Evolutionary conservation across 1,284 basidiomycete species (phyloP).

Genomic region (Leccinum fallax): DNA sequence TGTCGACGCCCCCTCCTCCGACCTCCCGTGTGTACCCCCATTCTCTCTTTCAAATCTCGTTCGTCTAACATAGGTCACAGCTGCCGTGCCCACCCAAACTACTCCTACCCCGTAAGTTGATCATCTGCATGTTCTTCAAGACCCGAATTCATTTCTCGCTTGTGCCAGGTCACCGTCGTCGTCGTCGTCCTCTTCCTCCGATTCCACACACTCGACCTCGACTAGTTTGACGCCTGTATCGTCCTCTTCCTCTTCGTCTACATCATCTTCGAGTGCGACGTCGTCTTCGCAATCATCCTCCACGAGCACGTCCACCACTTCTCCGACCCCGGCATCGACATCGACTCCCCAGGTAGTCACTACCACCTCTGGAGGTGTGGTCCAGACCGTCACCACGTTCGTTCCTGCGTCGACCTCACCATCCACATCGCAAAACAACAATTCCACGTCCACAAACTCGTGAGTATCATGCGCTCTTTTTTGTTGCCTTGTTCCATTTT

Average conservation of each 20-base stretch:
- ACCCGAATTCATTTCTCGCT: background rate
- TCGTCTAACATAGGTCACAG: conserved; percentile 1
- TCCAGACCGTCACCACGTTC: conserved; percentile 13
- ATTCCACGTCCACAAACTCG: conserved; percentile 22
- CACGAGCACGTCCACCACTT: conserved; percentile 7
- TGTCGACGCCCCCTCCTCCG: conserved; percentile 6
- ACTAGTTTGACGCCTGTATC: conserved; percentile 9
- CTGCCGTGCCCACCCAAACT: rapidly evolving
- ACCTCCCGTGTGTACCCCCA: conserved; percentile 9
- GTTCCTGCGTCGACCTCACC: conserved; percentile 1
- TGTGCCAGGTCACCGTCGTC: background rate
- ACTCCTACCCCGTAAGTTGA: conserved; percentile 6
- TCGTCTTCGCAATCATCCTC: conserved; percentile 2
- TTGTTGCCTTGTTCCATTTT: background rate
- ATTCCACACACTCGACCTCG: conserved; percentile 4
- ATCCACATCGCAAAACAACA: background rate
- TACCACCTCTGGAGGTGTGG: conserved; percentile 9
- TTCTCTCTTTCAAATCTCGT: background rate
- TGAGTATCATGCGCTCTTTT: conserved; percentile 17
- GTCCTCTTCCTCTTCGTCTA: conserved; percentile 10
- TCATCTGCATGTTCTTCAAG: background rate
- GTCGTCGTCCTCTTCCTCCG: background rate
- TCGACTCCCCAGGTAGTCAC: conserved; percentile 11
- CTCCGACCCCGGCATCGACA: background rate
- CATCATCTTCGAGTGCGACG: background rate